Evolutionary conservation across 2,329 filamentous ascomycete species (phyloP), one percentile per base, ranked within the genome.

Genomic region (Zymoseptoria passerinii): DNA sequence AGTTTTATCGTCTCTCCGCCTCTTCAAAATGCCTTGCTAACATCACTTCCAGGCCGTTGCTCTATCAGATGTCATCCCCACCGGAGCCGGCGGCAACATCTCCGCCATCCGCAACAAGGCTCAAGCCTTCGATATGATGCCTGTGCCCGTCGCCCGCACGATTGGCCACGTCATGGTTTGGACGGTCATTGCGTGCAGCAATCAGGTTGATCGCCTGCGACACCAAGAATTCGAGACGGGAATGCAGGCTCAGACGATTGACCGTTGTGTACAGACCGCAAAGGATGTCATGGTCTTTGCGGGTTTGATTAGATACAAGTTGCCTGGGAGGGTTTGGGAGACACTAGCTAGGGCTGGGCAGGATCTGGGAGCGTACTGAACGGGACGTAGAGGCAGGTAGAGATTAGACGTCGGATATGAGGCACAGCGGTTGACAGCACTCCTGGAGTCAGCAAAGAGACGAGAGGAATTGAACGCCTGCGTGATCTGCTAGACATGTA

Each of bases 231-330:
- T 88, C 73, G 90, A 87, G 66, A 70, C 80, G 76, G 71, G 76
- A 78, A 63, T 58, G n/a, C 63, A 65, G 56, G 66, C 70, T 53
- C 67, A 76, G 72, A 81, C 90, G 75, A 84, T 87, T 54, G 84
- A 87, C 58, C 81, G 87, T 68, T 78, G 95, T 69, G 83, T 88
- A 76, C 84, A 88, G 72, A 90, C 89, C 77, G 91, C 89, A 48
- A 85, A 91, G 73, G 92, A 97, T 74, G 75, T 96, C 68, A 96
- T 94, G 78, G 88, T 94, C 13, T 97, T 96, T 78, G 92, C 91
- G 16, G 92, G 91, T 58, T 85, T 96, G 80, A 84, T 97, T 70
- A 86, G 89, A 70, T 97, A 96, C 76, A 86, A 94, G 69, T 82
- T 97, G 76, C 90, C 90, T 54, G 88, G 89, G 44, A 83, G 89